These are phyloP conservation scores for Stephania japonica DNA, from an alignment of 164 flowering plant genomes.

Conservation along the genomic window DNA sequence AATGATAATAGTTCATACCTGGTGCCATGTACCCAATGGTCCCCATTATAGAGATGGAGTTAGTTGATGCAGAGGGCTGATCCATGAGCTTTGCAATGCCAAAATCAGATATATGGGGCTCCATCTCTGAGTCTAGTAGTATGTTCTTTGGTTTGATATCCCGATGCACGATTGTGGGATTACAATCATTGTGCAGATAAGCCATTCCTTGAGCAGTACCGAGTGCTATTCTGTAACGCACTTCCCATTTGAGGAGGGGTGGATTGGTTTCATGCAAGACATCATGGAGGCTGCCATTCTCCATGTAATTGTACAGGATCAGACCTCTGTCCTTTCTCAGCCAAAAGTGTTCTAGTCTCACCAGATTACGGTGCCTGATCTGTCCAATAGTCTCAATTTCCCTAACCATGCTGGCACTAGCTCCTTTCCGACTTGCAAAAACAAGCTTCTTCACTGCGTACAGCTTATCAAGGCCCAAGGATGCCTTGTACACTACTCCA, in stretches of 20 bases:
- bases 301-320: conserved; percentile 60
- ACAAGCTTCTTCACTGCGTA: conserved; percentile 65
- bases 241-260: conserved; percentile 39
- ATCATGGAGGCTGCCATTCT: conserved; percentile 77
- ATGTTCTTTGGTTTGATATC: conserved; percentile 81
- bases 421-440: conserved; percentile 35
- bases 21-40: conserved; percentile 83
- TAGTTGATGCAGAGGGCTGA: conserved; percentile 36
- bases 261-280: conserved; percentile 45
- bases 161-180: conserved; percentile 70
- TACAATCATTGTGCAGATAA: conserved; percentile 74
- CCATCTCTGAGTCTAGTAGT: conserved; percentile 69
- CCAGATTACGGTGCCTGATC: conserved; percentile 69
- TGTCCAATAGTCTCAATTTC: conserved; percentile 66
- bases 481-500: conserved; percentile 67
- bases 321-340: conserved; percentile 57
- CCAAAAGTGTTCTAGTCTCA: conserved; percentile 67
- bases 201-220: conserved; percentile 73
- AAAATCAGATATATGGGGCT: conserved; percentile 81
- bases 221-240: conserved; percentile 61
- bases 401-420: conserved; percentile 47
- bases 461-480: conserved; percentile 28
- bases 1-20: conserved; percentile 35
- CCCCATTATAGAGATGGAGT: conserved; percentile 41
- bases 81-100: conserved; percentile 80